phyloP scores from a whole-genome alignment of 106 monocot species.

The Posidonia australis region DNA sequence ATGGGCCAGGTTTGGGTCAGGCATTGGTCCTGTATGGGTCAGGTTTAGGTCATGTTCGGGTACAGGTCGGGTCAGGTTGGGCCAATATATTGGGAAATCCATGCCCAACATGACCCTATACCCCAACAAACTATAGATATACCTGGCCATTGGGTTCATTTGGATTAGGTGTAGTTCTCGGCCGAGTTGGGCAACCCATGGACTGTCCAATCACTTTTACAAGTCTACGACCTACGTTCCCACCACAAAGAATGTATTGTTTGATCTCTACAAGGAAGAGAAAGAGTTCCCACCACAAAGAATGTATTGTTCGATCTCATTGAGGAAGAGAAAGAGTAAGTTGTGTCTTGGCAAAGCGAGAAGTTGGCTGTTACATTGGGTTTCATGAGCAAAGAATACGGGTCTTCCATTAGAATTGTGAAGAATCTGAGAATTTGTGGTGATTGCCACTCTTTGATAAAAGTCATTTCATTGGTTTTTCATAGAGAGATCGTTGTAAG shows the following conservation, averaged over 20 bases:
- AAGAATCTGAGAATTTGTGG: constrained; percentile 20
- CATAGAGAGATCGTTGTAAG: constrained; percentile 11
- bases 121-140: too few species aligned
- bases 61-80: too few species aligned
- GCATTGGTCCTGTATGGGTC: too few species aligned
- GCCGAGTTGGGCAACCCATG: too few species aligned
- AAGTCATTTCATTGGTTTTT: constrained; percentile 10
- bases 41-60: too few species aligned
- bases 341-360: constrained; percentile 37
- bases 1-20: too few species aligned
- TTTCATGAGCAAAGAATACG: constrained; percentile 5
- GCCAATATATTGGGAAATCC: too few species aligned
- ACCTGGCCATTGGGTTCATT: too few species aligned
- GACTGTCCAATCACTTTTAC: too few species aligned
- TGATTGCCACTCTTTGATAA: constrained; percentile 19
- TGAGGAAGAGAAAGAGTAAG: constrained; percentile 39
- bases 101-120: too few species aligned
- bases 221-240: too few species aligned
- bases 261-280: constrained; percentile 40
- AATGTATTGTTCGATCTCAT: constrained; percentile 33
- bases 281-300: constrained; percentile 25
- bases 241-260: constrained; percentile 25
- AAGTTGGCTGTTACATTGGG: constrained; percentile 36
- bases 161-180: too few species aligned
- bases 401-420: constrained; percentile 9